Evolutionary conservation across 768 basidiomycete species (phyloP), one percentile per base, ranked within the genome.

Genomic region (Lenzites betulinus): DNA sequence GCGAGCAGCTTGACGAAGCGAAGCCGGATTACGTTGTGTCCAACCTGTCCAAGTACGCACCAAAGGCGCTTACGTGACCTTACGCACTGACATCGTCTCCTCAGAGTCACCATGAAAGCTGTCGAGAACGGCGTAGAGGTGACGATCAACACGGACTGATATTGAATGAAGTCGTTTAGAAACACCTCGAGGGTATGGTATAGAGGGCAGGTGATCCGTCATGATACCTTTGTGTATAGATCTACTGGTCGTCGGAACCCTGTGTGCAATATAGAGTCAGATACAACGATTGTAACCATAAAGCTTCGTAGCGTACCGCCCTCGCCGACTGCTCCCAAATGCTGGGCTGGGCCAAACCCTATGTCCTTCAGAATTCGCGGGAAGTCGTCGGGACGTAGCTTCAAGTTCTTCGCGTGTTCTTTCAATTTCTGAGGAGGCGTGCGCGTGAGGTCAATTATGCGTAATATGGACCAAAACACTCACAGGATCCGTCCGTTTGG

Each of bases 21-120:
- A 67, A 78, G 41, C 84, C 90, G 2, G 83, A 86, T 64, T 91
- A 83, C 71, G 77, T 95, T 25, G 86, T 95, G 25, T 73, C 83
- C 41, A 81, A 96, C 73, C 74, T 98, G 66, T 79, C 88, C 1
- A 82, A 80, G 92, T 87, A 71, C 66, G 78, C 28, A 33, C 51
- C 35, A 26, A 3, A 23, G 11, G 18, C 22, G 12, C 11, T 6
- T 33, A 46, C 30, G 25, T 25, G 39, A 9, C 15, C 7, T 23
- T 11, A 33, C 16, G 3, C 25, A 12, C 26, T 49, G 5, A 36
- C 0, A 30, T 15, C 20, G 20, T 61, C 30, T 51, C 66, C 26
- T 3, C 20, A 73, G 73, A 41, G 71, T 71, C n/a, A 67, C 69
- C 7, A 71, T 73, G 76, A 65, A 67, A 38, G 67, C 72, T 28